Evolutionary conservation across 495 filamentous ascomycete genomes (phyloP).

Genomic region (Letharia lupina): DNA sequence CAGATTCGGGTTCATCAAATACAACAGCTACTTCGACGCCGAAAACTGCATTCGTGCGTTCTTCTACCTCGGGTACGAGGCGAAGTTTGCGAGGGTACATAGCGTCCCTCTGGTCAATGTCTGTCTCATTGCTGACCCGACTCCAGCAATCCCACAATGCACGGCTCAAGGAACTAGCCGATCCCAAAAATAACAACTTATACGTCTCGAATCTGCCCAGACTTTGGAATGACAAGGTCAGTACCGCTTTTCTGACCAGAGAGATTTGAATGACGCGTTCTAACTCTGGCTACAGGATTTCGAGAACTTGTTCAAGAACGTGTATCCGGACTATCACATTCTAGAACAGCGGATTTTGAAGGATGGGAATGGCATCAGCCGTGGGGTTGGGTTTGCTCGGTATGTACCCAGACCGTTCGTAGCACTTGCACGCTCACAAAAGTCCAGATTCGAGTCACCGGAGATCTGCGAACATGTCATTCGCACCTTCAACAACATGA

Average conservation of each 20-base stretch:
- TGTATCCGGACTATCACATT: slow-evolving; percentile 59
- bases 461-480: slow-evolving; percentile 83
- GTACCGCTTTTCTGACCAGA: slow-evolving; percentile 24
- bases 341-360: slow-evolving; percentile 89
- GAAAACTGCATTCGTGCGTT: slow-evolving; percentile 96
- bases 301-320: slow-evolving; percentile 18
- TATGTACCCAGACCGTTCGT: slow-evolving; percentile 32
- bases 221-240: slow-evolving; percentile 77
- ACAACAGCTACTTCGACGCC: slow-evolving; percentile 74
- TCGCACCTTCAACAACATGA: slow-evolving; percentile 66
- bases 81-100: slow-evolving; percentile 81
- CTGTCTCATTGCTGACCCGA: slow-evolving; percentile 19
- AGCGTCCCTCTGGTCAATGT: background rate
- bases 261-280: background rate
- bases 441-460: slow-evolving; percentile 69
- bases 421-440: slow-evolving; percentile 9
- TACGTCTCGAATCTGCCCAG: slow-evolving; percentile 94
- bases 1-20: slow-evolving; percentile 96
- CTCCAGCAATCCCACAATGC: slow-evolving; percentile 87
- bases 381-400: slow-evolving; percentile 96
- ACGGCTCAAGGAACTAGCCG: slow-evolving; percentile 83
- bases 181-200: slow-evolving; percentile 81
- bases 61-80: slow-evolving; percentile 87
- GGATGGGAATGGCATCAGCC: slow-evolving; percentile 79
- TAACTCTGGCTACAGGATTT: slow-evolving; percentile 11